phyloP scores from a whole-genome alignment of 805 yeast genomes.

The Lachancea sp. region DNA sequence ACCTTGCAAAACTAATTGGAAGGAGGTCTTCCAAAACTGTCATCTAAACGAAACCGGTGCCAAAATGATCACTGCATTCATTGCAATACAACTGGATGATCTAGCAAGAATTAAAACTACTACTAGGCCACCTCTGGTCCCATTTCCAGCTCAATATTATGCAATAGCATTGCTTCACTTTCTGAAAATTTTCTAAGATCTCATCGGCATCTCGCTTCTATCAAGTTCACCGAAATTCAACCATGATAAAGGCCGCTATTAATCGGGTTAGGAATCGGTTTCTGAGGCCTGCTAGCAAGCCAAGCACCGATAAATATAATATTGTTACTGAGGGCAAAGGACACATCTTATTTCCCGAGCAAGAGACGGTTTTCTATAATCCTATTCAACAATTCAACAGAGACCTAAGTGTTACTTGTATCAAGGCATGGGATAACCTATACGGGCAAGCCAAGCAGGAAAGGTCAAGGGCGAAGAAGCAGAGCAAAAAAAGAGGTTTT shows the following conservation, averaged over 20 bases:
- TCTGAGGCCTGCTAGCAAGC: slow-evolving; percentile 10
- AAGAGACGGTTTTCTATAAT: slow-evolving; percentile 83
- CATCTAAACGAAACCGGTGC: too few relatives aligned
- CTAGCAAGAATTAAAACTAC: too few relatives aligned
- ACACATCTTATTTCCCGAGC: slow-evolving; percentile 70
- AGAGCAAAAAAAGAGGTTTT: slow-evolving; percentile 5
- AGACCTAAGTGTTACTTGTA: slow-evolving; percentile 78
- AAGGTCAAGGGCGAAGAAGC: slow-evolving; percentile 22
- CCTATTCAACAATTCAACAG: slow-evolving; percentile 96
- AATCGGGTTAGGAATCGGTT: slow-evolving; percentile 18
- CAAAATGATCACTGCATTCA: too few relatives aligned
- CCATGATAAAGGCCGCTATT: slow-evolving; percentile 27
- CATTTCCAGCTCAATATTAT: too few relatives aligned
- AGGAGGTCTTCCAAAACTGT: not conserved
- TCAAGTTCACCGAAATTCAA: slow-evolving; percentile 7
- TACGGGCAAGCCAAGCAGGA: slow-evolving; percentile 36
- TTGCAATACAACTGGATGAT: too few relatives aligned
- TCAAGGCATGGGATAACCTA: slow-evolving; percentile 76
- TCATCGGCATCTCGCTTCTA: slow-evolving; percentile 3
- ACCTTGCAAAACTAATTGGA: not conserved
- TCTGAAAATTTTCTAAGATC: not conserved
- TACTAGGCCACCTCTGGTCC: too few relatives aligned
- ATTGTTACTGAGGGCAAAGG: slow-evolving; percentile 76
- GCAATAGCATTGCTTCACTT: too few relatives aligned
- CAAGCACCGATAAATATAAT: slow-evolving; percentile 34